These are phyloP conservation scores for Tulasnella sp. DNA, from an alignment of 768 basidiomycete species.

Conservation along the genomic window DNA sequence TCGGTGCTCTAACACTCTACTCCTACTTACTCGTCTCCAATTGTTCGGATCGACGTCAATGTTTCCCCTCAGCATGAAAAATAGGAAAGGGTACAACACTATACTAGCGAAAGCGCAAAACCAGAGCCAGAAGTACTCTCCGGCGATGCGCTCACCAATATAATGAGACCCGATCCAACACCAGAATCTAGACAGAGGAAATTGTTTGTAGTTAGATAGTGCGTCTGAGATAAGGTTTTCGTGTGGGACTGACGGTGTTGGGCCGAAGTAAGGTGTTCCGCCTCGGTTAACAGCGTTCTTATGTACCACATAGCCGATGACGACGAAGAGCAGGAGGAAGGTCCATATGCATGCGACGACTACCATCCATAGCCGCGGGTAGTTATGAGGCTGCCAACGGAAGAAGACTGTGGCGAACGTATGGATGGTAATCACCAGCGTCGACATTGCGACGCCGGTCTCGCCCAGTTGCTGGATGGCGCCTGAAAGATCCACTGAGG, in stretches of 20 bases:
- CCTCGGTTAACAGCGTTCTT: neutral
- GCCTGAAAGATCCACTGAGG: neutral
- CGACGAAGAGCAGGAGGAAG: slow-evolving; percentile 7
- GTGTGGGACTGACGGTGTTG: neutral
- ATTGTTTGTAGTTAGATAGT: neutral
- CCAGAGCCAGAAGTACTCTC: slow-evolving; percentile 14
- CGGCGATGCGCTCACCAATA: slow-evolving; percentile 6
- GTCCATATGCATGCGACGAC: slow-evolving; percentile 11
- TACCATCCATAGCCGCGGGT: slow-evolving; percentile 1
- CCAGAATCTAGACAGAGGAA: neutral
- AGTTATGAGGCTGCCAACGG: slow-evolving; percentile 4
- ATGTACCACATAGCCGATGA: slow-evolving; percentile 2
- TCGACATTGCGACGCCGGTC: slow-evolving; percentile 10
- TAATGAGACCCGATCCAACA: slow-evolving; percentile 9
- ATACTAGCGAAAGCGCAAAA: slow-evolving; percentile 10
- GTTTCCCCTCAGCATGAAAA: slow-evolving; percentile 10
- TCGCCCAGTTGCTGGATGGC: slow-evolving; percentile 10
- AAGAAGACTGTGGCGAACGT: slow-evolving; percentile 11
- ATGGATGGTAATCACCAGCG: slow-evolving; percentile 9
- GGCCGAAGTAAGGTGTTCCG: slow-evolving; percentile 8
- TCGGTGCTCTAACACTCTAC: neutral
- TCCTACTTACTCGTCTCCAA: slow-evolving; percentile 2
- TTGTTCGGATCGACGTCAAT: slow-evolving; percentile 11
- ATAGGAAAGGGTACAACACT: slow-evolving; percentile 12
- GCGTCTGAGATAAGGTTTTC: neutral